Percentiles rank a stretch among this genome's conserved stretches.
phyloP scores from a whole-genome alignment of 2,329 filamentous ascomycete genomes.

The Tolypocladium sp. region DNA sequence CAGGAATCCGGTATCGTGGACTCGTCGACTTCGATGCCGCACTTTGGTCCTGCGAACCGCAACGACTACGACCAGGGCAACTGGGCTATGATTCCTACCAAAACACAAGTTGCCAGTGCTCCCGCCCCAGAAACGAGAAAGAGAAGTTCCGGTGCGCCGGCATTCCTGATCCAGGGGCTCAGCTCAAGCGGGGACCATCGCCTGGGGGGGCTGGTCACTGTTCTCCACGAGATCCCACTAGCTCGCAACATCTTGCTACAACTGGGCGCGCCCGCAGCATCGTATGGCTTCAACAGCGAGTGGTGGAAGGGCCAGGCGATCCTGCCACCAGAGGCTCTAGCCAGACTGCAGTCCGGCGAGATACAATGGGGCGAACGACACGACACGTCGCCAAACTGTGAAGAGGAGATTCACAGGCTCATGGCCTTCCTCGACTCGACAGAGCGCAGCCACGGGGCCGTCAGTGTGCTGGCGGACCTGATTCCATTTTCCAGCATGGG shows the following conservation, averaged over 20 bases:
- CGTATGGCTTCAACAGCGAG: conserved; percentile 45
- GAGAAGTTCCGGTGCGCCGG: conserved; percentile 32
- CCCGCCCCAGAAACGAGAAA: conserved; percentile 32
- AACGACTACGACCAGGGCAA: conserved; percentile 42
- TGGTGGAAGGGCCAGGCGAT: conserved; percentile 56
- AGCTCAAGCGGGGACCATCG: conserved; percentile 26
- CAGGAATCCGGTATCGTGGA: conserved; percentile 44
- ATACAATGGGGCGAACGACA: conserved; percentile 16
- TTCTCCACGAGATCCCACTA: conserved; percentile 51
- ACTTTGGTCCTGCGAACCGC: conserved; percentile 53
- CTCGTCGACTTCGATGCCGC: conserved; percentile 25
- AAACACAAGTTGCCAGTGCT: conserved; percentile 9
- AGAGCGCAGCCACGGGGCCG: conserved; percentile 49
- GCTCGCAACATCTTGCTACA: conserved; percentile 45
- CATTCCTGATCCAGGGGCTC: conserved; percentile 36
- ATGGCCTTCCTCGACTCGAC: conserved; percentile 55
- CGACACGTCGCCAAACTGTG: conserved; percentile 27
- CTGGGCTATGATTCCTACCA: conserved; percentile 49
- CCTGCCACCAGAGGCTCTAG: conserved; percentile 25
- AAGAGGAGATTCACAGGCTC: conserved; percentile 50
- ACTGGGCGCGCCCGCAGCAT: conserved; percentile 27
- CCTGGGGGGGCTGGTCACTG: conserved; percentile 46
- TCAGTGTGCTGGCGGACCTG: conserved; percentile 34
- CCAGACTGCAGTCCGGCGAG: conserved; percentile 20
- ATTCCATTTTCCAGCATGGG: conserved; percentile 22